A percentile compares a stretch with the other conserved stretches of the same genome.
These are phyloP conservation scores for Phoma sp. DNA, from an alignment of 2,329 filamentous ascomycete species.

Conservation along the genomic window DNA sequence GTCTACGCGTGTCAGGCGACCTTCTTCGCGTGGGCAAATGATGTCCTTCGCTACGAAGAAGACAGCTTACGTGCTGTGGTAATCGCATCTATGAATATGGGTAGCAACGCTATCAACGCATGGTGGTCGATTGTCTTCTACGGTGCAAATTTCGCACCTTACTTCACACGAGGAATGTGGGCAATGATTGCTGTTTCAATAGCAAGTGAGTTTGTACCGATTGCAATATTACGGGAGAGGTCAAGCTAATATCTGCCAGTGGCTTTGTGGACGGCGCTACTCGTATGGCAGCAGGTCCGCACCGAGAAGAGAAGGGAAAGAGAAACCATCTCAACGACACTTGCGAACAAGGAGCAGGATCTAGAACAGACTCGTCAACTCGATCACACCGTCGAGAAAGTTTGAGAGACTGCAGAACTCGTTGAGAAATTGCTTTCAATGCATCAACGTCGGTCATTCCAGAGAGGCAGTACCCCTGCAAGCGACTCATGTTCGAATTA, in stretches of 20 bases:
- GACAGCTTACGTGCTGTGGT: slow-evolving; percentile 70
- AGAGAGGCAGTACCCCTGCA: slow-evolving; percentile 3
- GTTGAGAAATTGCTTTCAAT: slow-evolving; percentile 5
- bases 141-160: slow-evolving; percentile 69
- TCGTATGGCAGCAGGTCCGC: slow-evolving; percentile 57
- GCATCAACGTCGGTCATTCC: not conserved
- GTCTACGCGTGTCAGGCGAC: slow-evolving; percentile 77
- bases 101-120: slow-evolving; percentile 72
- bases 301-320: slow-evolving; percentile 47
- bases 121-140: slow-evolving; percentile 80
- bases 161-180: slow-evolving; percentile 75
- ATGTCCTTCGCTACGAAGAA: slow-evolving; percentile 70
- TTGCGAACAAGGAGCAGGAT: slow-evolving; percentile 17
- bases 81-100: slow-evolving; percentile 75
- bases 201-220: slow-evolving; percentile 41
- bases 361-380: slow-evolving; percentile 12
- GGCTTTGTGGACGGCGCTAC: slow-evolving; percentile 64
- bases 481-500: not conserved
- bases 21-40: slow-evolving; percentile 80
- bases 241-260: slow-evolving; percentile 41
- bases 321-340: slow-evolving; percentile 9
- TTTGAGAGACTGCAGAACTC: slow-evolving; percentile 1
- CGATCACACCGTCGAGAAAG: slow-evolving; percentile 14
- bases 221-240: no score
- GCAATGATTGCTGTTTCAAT: slow-evolving; percentile 73